These are phyloP conservation scores for Pythium apleroticum DNA, from an alignment of 352 stramenopile genomes.

Conservation along the genomic window DNA sequence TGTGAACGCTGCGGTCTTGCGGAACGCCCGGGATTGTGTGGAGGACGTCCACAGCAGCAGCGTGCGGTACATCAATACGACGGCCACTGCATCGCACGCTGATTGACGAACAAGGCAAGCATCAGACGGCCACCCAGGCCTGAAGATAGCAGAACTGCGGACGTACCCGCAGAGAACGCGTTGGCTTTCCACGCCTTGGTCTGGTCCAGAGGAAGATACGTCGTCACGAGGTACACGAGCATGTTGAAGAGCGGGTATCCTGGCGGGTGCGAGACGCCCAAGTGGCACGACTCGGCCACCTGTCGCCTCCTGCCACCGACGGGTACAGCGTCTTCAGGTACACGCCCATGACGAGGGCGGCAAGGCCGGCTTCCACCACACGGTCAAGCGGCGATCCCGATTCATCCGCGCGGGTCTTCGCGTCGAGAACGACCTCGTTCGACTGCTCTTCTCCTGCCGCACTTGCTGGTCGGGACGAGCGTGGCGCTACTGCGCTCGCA, in stretches of 20 bases:
- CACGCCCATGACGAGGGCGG: constrained; percentile 29
- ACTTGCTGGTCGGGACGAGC: constrained; percentile 4
- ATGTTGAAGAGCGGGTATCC: constrained; percentile 95
- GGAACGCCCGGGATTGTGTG: not conserved
- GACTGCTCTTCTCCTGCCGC: constrained; percentile 17
- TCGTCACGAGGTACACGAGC: constrained; percentile 72
- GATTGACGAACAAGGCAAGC: not conserved
- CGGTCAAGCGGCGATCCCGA: not conserved
- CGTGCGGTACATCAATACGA: constrained; percentile 52
- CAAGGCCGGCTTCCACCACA: constrained; percentile 4
- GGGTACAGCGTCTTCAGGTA: constrained; percentile 85
- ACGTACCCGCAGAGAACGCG: constrained; percentile 71
- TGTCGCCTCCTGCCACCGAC: constrained; percentile 89
- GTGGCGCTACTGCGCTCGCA: not conserved
- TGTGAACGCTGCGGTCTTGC: constrained; percentile 44
- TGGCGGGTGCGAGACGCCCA: constrained; percentile 93
- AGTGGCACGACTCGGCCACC: constrained; percentile 92
- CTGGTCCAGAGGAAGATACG: constrained; percentile 33
- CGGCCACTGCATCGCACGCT: constrained; percentile 60
- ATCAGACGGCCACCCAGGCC: not conserved
- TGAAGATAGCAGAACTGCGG: not conserved
- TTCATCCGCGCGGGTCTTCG: not conserved
- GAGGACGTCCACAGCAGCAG: constrained; percentile 50
- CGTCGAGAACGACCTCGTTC: not conserved
- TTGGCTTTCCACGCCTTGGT: constrained; percentile 87